Conservation (phyloP, 2,329 filamentous ascomycete genomes). For the Epicoccum nigrum region DNA sequence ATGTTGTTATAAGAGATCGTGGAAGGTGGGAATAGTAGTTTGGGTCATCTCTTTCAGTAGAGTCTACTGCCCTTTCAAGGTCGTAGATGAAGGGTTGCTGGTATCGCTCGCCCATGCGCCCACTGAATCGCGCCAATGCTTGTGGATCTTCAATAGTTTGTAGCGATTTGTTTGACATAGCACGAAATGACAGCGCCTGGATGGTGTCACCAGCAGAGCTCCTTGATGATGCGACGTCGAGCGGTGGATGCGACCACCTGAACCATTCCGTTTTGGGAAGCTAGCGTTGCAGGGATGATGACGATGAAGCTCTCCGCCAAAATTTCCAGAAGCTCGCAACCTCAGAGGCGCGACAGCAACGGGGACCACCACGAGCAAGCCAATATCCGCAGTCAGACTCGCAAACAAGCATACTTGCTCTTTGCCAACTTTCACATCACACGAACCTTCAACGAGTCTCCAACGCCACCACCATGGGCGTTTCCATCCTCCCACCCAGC, state of each 20-base stretch:
- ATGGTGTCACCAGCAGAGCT: background rate
- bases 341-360: background rate
- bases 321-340: slow-evolving; percentile 35
- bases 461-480: slow-evolving; percentile 56
- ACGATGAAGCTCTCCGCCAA: slow-evolving; percentile 31
- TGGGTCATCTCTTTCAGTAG: slow-evolving; percentile 41
- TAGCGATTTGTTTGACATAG: background rate
- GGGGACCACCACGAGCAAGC: background rate
- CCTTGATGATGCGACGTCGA: slow-evolving; percentile 34
- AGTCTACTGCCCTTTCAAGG: slow-evolving; percentile 30
- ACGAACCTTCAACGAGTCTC: background rate
- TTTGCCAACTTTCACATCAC: background rate
- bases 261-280: background rate
- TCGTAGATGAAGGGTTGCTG: slow-evolving; percentile 37
- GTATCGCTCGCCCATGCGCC: slow-evolving; percentile 7
- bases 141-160: background rate
- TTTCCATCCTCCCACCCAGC: slow-evolving; percentile 63
- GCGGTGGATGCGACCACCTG: slow-evolving; percentile 16
- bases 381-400: too few relatives aligned
- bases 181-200: too few relatives aligned
- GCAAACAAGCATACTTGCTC: too few relatives aligned
- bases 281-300: slow-evolving; percentile 14
- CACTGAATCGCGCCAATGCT: background rate
- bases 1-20: slow-evolving; percentile 42
- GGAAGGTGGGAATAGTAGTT: slow-evolving; percentile 50